Evolutionary conservation across 768 basidiomycete genomes (phyloP), one percentile per base, ranked within the genome.

Genomic region (Xerocomus spinulosus): DNA sequence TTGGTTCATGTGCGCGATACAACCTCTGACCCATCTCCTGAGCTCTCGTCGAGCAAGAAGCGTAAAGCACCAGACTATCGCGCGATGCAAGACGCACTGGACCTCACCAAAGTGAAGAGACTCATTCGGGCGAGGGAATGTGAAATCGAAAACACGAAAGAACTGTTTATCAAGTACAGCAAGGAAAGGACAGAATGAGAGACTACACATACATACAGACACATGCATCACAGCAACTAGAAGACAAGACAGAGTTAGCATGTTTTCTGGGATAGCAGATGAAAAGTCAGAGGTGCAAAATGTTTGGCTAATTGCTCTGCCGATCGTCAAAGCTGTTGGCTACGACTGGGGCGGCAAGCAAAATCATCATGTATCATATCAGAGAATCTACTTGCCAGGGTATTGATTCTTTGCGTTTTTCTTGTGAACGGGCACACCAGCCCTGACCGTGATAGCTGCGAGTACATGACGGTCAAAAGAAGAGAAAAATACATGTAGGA

Each of bases 261-360:
- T 8, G 2, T n/a, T n/a, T n/a, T n/a, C n/a, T n/a, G n/a, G n/a
- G n/a, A n/a, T n/a, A n/a, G n/a, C 35, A 1, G 4, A 44, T 35
- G 8, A 51, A 48, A 57, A 46, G 55, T 83, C 82, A 84, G 82
- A 70, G 68, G 68, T 82, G 79, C 81, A 79, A 77, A 26, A 63
- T 63, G 61, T 79, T 83, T 83, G 80, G 81, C 79, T 80, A 24
- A 21, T 70, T 81, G 81, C 81, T 77, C 71, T 71, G 71, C 80
- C 79, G 59, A 64, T 84, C 82, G 75, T 83, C 82, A 83, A 69
- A 44, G 80, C 74, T 56, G 23, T 55, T 50, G 63, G 75, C 78
- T 83, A 82, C 71, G 82, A 82, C 82, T 83, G 82, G 82, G 82
- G 82, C 82, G 81, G 81, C 82, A 82, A 75, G 64, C 63, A 77